Conservation (phyloP, 495 filamentous ascomycete species). For the Aspergillus diversus region DNA sequence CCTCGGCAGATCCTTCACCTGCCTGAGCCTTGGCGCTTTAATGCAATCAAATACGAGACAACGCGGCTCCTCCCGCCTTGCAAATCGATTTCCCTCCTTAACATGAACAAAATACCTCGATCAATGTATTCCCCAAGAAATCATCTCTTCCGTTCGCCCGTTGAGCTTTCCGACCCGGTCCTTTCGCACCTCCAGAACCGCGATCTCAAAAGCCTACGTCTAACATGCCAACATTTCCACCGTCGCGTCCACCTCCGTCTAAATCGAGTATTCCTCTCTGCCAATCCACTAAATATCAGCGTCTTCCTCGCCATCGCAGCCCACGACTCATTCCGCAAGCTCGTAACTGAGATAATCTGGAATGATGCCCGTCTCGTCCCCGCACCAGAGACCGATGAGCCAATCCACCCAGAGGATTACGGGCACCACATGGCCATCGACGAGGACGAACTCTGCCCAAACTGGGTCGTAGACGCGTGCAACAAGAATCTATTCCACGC, state of each 20-base stretch:
- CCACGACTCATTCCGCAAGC: slow-evolving; percentile 24
- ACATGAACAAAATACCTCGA: no score
- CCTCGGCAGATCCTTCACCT: no score
- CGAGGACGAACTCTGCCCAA: slow-evolving; percentile 25
- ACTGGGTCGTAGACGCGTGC: slow-evolving; percentile 25
- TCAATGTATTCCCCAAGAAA: not conserved
- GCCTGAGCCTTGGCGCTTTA: no score
- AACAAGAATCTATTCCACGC: slow-evolving; percentile 19
- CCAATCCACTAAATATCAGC: slow-evolving; percentile 28
- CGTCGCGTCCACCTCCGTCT: slow-evolving; percentile 24
- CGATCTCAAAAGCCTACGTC: slow-evolving; percentile 31
- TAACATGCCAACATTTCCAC: slow-evolving; percentile 25
- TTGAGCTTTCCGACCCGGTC: not conserved
- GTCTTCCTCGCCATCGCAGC: slow-evolving; percentile 34
- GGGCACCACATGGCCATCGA: not conserved
- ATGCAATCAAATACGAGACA: no score
- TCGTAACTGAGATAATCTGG: slow-evolving; percentile 34
- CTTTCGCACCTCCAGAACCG: slow-evolving; percentile 21
- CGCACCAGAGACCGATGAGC: not conserved
- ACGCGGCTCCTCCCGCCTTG: no score
- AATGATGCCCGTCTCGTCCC: slow-evolving; percentile 29
- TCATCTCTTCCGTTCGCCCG: not conserved
- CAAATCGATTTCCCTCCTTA: no score
- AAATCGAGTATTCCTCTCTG: slow-evolving; percentile 30
- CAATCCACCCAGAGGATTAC: not conserved